These are phyloP conservation scores for Oropetium thomaeum DNA, from an alignment of 176 grass and related monocot species.

Conservation along the genomic window DNA sequence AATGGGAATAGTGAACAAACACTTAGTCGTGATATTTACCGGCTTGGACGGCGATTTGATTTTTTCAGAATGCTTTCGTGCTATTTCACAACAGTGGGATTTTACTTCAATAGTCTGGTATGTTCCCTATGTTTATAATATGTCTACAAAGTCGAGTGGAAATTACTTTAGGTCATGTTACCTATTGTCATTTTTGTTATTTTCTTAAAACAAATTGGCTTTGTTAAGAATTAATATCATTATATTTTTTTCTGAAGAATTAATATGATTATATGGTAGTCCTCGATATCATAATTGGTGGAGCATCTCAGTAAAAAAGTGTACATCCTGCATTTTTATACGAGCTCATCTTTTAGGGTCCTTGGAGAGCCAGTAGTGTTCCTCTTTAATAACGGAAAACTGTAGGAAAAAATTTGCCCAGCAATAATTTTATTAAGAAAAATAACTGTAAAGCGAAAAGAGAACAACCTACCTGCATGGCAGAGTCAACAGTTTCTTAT, in stretches of 20 bases:
- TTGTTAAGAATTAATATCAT: too few species aligned
- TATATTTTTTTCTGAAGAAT: background rate
- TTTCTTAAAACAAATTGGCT: background rate
- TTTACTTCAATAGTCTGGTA: conserved; percentile 97
- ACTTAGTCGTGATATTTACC: conserved; percentile 88
- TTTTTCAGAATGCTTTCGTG: conserved; percentile 98
- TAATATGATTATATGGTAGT: background rate
- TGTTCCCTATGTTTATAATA: conserved; percentile 12
- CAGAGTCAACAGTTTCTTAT: background rate
- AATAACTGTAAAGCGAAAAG: background rate
- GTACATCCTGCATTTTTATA: background rate
- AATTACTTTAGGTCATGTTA: background rate
- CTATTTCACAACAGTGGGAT: conserved; percentile 95
- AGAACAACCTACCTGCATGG: background rate
- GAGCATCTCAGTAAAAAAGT: background rate
- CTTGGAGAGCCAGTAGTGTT: background rate
- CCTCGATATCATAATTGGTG: background rate
- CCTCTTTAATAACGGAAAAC: background rate
- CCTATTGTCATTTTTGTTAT: background rate
- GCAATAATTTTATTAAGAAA: background rate
- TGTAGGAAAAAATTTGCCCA: background rate
- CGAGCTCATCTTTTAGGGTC: background rate
- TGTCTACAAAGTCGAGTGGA: background rate
- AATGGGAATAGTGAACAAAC: conserved; percentile 97
- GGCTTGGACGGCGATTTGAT: conserved; percentile 67